These are phyloP conservation scores for Ochromonadaceae sp. DNA, from an alignment of 352 stramenopile species.

Conservation along the genomic window DNA sequence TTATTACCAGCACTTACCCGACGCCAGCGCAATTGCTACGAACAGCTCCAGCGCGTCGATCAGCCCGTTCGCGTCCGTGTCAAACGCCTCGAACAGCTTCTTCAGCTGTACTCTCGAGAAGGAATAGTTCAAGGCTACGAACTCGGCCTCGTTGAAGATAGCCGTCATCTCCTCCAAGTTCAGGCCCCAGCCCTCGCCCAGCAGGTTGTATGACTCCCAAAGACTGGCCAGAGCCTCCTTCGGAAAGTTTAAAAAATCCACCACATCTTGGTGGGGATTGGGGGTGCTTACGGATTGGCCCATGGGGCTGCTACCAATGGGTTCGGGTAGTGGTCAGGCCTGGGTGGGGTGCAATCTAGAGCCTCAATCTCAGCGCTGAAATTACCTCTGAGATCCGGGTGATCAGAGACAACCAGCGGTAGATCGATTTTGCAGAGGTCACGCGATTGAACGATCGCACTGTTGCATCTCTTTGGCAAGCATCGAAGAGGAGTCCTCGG, in stretches of 20 bases:
- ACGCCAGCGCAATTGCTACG: neutral
- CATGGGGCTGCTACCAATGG: too few species aligned
- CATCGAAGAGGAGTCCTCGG: too few species aligned
- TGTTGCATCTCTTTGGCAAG: too few species aligned
- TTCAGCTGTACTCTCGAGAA: neutral
- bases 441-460: too few species aligned
- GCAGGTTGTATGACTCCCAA: conserved; percentile 11
- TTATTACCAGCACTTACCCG: too few species aligned
- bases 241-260: conserved; percentile 5
- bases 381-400: too few species aligned
- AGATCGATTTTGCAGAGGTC: too few species aligned
- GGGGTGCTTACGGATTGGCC: neutral
- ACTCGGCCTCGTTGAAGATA: neutral
- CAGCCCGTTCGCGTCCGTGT: conserved; percentile 10
- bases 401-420: too few species aligned
- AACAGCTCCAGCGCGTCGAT: conserved; percentile 11
- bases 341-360: too few species aligned
- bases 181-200: conserved; percentile 8
- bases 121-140: neutral
- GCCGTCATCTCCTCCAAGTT: neutral
- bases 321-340: too few species aligned
- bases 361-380: too few species aligned
- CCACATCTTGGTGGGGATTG: neutral
- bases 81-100: conserved; percentile 2
- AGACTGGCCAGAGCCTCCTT: conserved; percentile 13